A percentile compares a stretch with the other conserved stretches of the same genome.
phyloP scores from a whole-genome alignment of 352 stramenopile genomes.

The Phytophthora tubulina region DNA sequence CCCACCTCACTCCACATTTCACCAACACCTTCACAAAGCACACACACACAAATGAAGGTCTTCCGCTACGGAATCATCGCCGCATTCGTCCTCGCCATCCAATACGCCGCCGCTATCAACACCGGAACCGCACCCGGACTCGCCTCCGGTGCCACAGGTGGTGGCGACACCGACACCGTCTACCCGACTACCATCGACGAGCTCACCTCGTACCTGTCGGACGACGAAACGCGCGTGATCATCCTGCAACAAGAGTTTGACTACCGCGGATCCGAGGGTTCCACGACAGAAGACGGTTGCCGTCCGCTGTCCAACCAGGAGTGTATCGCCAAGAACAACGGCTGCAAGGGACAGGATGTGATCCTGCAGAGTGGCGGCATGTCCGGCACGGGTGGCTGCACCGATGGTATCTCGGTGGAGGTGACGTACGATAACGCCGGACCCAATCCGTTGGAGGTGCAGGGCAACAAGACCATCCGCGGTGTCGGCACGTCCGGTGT shows the following conservation, averaged over 20 bases:
- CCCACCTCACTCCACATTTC: slow-evolving; percentile 3
- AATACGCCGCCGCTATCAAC: neutral
- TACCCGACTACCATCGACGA: slow-evolving; percentile 40
- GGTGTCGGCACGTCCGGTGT: neutral
- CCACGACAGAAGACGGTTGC: neutral
- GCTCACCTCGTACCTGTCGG: slow-evolving; percentile 32
- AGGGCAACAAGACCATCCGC: neutral
- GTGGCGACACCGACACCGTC: slow-evolving; percentile 28
- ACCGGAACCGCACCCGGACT: slow-evolving; percentile 37
- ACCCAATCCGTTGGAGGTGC: neutral
- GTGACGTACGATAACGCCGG: neutral
- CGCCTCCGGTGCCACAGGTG: slow-evolving; percentile 26
- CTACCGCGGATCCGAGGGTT: neutral
- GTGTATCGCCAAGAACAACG: slow-evolving; percentile 1
- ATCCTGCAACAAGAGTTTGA: neutral
- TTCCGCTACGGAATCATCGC: neutral
- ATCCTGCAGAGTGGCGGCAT: neutral
- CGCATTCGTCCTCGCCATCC: neutral
- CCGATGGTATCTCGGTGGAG: neutral
- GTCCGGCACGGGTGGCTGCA: neutral
- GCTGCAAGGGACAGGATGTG: neutral
- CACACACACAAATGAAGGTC: neutral
- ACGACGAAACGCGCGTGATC: neutral
- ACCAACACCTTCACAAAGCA: neutral
- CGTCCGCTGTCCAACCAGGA: neutral